phyloP scores from a whole-genome alignment of 2,329 filamentous ascomycete species.

The Aspergillus pseudoviridinutans region DNA sequence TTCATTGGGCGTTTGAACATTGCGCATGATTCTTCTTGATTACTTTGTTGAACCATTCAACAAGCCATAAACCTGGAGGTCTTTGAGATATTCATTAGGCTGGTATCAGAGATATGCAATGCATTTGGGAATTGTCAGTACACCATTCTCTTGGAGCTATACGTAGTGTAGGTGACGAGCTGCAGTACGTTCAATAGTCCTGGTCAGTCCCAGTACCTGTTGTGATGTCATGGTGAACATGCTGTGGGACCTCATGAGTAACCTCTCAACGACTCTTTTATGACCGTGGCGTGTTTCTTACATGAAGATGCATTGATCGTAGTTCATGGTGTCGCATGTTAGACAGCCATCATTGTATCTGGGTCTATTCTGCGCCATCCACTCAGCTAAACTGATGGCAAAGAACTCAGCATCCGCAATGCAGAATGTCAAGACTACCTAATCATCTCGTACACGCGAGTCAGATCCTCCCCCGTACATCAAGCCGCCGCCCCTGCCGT shows the following conservation, averaged over 20 bases:
- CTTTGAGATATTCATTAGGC: not conserved
- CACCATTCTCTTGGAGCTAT: not conserved
- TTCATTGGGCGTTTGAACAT: not conserved
- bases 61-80: not conserved
- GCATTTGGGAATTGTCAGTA: not conserved
- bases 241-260: no score
- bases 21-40: not conserved
- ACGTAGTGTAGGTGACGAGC: not conserved
- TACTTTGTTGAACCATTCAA: not conserved
- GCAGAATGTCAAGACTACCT: not conserved
- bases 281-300: not conserved
- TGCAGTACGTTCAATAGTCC: no score
- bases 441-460: not conserved
- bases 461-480: no score
- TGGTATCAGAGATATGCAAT: not conserved
- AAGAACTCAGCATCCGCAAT: not conserved
- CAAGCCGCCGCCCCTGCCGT: no score
- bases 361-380: no score
- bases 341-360: no score
- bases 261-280: no score
- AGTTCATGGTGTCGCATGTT: no score
- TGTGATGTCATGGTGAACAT: not conserved
- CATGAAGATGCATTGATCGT: not conserved
- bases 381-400: not conserved
- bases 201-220: not conserved